These are phyloP conservation scores for Glycine latifolia DNA, from an alignment of 306 rosid genomes.

Conservation along the genomic window DNA sequence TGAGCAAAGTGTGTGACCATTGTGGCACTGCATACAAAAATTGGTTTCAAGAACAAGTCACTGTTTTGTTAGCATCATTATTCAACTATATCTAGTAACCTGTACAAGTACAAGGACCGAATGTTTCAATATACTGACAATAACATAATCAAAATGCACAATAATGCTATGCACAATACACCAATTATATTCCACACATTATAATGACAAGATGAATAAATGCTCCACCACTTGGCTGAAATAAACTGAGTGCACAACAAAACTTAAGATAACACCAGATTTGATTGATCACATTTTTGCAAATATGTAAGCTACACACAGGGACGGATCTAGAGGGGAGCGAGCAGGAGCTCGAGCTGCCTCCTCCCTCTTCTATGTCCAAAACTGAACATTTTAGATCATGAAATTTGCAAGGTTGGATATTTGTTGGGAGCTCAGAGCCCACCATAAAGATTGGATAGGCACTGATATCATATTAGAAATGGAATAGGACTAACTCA, in stretches of 20 bases:
- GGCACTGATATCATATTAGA: too few relatives aligned
- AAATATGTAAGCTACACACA: neutral
- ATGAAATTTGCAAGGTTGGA: neutral
- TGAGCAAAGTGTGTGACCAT: conserved; percentile 83
- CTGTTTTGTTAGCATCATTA: conserved; percentile 17
- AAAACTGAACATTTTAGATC: neutral
- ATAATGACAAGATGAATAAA: neutral
- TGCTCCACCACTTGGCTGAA: conserved; percentile 8
- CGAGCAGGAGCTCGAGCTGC: too few relatives aligned
- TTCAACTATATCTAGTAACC: conserved; percentile 37
- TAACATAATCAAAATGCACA: neutral
- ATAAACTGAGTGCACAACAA: neutral
- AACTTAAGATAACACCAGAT: conserved; percentile 10
- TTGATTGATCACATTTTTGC: neutral
- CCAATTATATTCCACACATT: neutral
- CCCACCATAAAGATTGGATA: too few relatives aligned
- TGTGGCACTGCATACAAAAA: conserved; percentile 70
- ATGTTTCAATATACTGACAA: conserved; percentile 2
- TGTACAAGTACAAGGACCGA: conserved; percentile 17
- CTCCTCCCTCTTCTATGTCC: neutral
- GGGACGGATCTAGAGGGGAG: too few relatives aligned
- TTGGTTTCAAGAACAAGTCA: conserved; percentile 33
- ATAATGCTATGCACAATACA: neutral
- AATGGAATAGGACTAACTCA: neutral
- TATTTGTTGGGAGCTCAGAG: too few relatives aligned